Conservation (phyloP, 1,284 basidiomycete genomes). For the Pisolithus thermaeus region DNA sequence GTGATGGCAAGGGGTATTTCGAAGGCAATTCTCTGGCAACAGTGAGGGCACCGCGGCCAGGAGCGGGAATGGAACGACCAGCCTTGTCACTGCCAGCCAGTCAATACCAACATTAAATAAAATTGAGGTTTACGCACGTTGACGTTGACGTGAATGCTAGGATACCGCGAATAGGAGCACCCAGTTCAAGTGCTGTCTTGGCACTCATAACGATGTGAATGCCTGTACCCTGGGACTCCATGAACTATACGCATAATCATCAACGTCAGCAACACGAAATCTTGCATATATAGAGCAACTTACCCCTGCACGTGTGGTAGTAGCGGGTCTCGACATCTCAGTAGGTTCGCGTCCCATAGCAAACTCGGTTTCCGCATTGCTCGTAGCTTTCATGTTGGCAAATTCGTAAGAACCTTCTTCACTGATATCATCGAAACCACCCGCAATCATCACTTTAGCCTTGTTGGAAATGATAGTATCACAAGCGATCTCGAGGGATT, state of each 20-base stretch:
- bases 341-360: conserved; percentile 98
- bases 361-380: conserved; percentile 93
- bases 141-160: conserved; percentile 96
- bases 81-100: conserved; percentile 73
- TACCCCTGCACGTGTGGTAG: conserved; percentile 89
- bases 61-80: conserved; percentile 90
- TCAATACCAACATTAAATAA: conserved; percentile 9
- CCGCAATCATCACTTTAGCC: conserved; percentile 98
- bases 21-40: conserved; percentile 79
- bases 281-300: conserved; percentile 21
- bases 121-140: conserved; percentile 50
- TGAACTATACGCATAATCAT: conserved; percentile 51
- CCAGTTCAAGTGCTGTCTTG: conserved; percentile 91
- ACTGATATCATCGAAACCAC: conserved; percentile 96
- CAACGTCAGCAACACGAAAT: conserved; percentile 14
- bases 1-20: conserved; percentile 68
- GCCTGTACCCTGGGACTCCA: conserved; percentile 97
- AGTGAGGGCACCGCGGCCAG: conserved; percentile 84
- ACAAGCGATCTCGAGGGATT: conserved; percentile 97
- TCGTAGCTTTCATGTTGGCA: conserved; percentile 99
- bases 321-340: conserved; percentile 97
- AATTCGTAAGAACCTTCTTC: conserved; percentile 98
- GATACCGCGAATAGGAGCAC: conserved; percentile 89
- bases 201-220: conserved; percentile 97
- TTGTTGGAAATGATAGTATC: conserved; percentile 94